Evolutionary conservation across 1,139 yeast species (phyloP).

Genomic region (Blastobotrys arbuscula): DNA sequence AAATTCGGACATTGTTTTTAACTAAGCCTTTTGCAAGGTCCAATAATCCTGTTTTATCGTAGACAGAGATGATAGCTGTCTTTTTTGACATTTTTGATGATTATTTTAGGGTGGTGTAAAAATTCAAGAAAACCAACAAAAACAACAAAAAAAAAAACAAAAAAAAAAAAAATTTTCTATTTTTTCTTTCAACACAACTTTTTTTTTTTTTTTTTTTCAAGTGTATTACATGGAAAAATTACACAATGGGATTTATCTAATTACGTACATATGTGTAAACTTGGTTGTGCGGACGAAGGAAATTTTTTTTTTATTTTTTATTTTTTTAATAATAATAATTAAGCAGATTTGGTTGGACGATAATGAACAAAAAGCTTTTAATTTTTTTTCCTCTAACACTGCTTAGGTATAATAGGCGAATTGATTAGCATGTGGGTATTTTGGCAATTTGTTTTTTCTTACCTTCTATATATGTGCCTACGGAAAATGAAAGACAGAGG

Average conservation of each 20-base stretch:
- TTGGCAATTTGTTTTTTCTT: too few species aligned
- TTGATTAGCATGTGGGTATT: too few species aligned
- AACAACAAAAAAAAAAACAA: background rate
- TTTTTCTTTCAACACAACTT: too few species aligned
- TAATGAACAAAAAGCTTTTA: too few species aligned
- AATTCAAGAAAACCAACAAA: background rate
- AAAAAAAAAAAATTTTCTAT: background rate
- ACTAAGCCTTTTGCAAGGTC: slow-evolving; percentile 94
- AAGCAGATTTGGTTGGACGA: background rate
- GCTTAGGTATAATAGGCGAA: too few species aligned
- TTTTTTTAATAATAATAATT: background rate
- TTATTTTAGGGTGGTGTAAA: background rate
- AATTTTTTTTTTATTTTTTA: too few species aligned
- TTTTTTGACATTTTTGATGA: slow-evolving; percentile 38
- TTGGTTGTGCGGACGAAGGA: too few species aligned
- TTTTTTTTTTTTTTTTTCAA: too few species aligned
- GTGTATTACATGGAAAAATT: background rate
- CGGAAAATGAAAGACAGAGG: too few species aligned
- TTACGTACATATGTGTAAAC: too few species aligned
- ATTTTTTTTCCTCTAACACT: too few species aligned
- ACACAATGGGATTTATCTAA: background rate
- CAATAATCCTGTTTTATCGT: slow-evolving; percentile 92
- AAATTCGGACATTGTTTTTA: slow-evolving; percentile 79
- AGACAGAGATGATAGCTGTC: slow-evolving; percentile 94
- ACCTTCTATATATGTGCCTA: too few species aligned